These are phyloP conservation scores for Chenopodium quinoa DNA, from an alignment of 148 eudicot species.

Conservation along the genomic window DNA sequence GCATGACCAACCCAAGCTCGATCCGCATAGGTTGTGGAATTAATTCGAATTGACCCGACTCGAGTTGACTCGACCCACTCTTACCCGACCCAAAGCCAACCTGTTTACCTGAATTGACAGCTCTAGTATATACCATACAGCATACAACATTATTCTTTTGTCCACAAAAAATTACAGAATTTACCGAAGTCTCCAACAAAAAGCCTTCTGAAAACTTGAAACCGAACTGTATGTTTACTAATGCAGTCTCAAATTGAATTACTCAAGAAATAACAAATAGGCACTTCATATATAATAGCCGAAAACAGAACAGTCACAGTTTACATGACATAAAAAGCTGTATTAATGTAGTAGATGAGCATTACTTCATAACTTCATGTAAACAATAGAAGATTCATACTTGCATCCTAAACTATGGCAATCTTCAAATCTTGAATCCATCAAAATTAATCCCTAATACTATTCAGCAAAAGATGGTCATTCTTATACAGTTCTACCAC, in stretches of 20 bases:
- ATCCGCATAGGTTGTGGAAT: too few species aligned
- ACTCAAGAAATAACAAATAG: too few species aligned
- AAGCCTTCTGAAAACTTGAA: not conserved
- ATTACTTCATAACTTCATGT: not conserved
- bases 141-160: too few species aligned
- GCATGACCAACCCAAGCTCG: too few species aligned
- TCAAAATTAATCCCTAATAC: not conserved
- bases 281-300: not conserved
- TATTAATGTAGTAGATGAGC: not conserved
- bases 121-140: too few species aligned
- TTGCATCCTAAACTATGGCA: not conserved
- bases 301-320: not conserved
- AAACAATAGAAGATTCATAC: not conserved
- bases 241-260: not conserved
- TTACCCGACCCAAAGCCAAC: too few species aligned
- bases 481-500: not conserved
- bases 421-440: not conserved
- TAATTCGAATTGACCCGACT: too few species aligned
- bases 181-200: not conserved
- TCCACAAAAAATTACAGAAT: not conserved
- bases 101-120: too few species aligned
- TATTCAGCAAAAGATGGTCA: not conserved
- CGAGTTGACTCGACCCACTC: too few species aligned
- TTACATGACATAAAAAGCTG: not conserved
- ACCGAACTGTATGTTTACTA: not conserved